phyloP scores from a whole-genome alignment of 2,329 filamentous ascomycete genomes.

The Pyricularia sp. region DNA sequence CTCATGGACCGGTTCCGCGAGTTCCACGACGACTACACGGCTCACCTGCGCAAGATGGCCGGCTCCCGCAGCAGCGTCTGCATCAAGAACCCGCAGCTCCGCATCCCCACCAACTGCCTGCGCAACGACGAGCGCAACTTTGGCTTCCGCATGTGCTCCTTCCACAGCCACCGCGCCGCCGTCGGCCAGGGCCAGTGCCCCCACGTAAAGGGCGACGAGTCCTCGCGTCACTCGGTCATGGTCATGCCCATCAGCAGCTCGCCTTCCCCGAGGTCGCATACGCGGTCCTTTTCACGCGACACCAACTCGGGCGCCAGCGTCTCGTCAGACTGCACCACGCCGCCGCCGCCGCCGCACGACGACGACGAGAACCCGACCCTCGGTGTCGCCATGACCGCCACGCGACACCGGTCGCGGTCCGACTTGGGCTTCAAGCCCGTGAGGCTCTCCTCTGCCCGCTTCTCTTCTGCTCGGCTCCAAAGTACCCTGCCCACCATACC shows the following conservation, averaged over 20 bases:
- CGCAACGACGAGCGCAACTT: conserved; percentile 47
- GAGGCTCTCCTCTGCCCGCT: neutral
- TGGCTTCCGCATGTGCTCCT: conserved; percentile 52
- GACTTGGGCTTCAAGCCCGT: neutral
- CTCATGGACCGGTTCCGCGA: conserved; percentile 35
- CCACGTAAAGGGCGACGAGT: conserved; percentile 18
- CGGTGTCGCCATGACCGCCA: neutral
- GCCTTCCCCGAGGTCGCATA: neutral
- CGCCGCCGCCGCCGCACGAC: neutral
- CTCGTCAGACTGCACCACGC: neutral
- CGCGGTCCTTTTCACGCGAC: neutral
- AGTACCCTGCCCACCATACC: neutral
- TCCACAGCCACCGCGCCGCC: conserved; percentile 46
- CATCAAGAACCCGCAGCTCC: conserved; percentile 52
- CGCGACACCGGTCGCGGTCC: neutral
- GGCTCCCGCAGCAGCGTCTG: conserved; percentile 39
- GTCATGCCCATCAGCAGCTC: conserved; percentile 1
- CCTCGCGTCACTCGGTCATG: neutral
- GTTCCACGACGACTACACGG: conserved; percentile 39
- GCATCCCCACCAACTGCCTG: conserved; percentile 45
- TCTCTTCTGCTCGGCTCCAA: neutral
- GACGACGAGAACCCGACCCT: neutral
- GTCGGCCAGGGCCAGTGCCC: conserved; percentile 47
- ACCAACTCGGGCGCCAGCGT: neutral
- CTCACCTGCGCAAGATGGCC: conserved; percentile 43